Evolutionary conservation across 345 rosid genomes (phyloP).

Genomic region (Triadica sebifera): DNA sequence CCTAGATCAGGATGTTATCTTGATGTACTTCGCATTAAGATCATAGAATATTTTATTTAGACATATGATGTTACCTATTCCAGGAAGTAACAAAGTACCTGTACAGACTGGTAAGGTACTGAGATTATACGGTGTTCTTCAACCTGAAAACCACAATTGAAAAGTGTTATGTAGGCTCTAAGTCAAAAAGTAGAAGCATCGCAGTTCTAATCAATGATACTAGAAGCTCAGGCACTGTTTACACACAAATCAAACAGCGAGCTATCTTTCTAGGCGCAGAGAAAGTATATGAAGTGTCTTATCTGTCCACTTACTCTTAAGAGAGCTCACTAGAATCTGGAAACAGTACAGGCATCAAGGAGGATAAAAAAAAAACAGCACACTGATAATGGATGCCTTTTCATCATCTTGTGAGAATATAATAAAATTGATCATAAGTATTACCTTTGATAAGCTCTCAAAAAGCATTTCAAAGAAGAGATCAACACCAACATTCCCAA

Average conservation of each 20-base stretch:
- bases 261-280: not conserved
- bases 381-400: not conserved
- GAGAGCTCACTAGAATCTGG: slow-evolving; percentile 4
- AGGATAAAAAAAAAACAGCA: not conserved
- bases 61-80: not conserved
- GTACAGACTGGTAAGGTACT: slow-evolving; percentile 69
- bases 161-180: slow-evolving; percentile 17
- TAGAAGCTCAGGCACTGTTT: not conserved
- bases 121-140: slow-evolving; percentile 73
- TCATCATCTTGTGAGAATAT: not conserved
- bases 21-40: not conserved
- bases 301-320: slow-evolving; percentile 5
- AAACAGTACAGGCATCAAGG: slow-evolving; percentile 12
- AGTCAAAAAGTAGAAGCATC: slow-evolving; percentile 27
- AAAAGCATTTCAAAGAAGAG: slow-evolving; percentile 98
- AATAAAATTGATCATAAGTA: slow-evolving; percentile 14
- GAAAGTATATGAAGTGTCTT: not conserved
- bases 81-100: slow-evolving; percentile 41
- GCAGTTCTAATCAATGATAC: slow-evolving; percentile 4
- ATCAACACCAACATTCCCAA: slow-evolving; percentile 92
- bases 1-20: not conserved
- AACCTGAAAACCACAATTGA: slow-evolving; percentile 54
- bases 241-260: not conserved
- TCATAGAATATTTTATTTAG: not conserved
- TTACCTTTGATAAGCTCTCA: slow-evolving; percentile 89